phyloP scores from a whole-genome alignment of 73 alveolate species.

The Tetrahymena borealis region DNA sequence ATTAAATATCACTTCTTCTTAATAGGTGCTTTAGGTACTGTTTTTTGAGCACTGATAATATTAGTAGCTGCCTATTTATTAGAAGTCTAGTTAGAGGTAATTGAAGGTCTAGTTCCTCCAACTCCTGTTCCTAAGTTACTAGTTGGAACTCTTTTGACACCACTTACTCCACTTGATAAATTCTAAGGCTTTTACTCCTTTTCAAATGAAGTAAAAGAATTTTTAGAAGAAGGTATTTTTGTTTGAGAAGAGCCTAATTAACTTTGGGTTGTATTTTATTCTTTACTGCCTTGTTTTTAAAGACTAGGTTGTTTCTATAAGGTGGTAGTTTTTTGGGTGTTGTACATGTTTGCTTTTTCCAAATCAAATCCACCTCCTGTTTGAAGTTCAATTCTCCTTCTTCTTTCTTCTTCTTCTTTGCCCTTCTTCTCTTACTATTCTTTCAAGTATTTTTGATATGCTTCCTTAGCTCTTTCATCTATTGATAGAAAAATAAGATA shows the following conservation, averaged over 20 bases:
- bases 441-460: background rate
- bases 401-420: background rate
- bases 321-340: background rate
- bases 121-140: background rate
- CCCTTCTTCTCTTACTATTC: background rate
- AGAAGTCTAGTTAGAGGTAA: background rate
- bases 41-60: background rate
- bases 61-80: background rate
- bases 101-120: background rate
- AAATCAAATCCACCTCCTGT: background rate
- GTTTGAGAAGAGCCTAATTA: background rate
- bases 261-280: background rate
- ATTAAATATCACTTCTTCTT: background rate
- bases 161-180: background rate
- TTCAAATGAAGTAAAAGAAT: background rate
- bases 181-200: background rate
- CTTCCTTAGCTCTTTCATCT: background rate
- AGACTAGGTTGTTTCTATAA: background rate
- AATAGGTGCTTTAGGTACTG: background rate
- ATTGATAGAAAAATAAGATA: background rate
- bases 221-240: background rate
- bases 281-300: background rate
- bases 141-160: background rate
- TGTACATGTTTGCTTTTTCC: background rate
- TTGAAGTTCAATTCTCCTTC: background rate